Conservation (phyloP, 306 rosid genomes). For the Neltuma alba region DNA sequence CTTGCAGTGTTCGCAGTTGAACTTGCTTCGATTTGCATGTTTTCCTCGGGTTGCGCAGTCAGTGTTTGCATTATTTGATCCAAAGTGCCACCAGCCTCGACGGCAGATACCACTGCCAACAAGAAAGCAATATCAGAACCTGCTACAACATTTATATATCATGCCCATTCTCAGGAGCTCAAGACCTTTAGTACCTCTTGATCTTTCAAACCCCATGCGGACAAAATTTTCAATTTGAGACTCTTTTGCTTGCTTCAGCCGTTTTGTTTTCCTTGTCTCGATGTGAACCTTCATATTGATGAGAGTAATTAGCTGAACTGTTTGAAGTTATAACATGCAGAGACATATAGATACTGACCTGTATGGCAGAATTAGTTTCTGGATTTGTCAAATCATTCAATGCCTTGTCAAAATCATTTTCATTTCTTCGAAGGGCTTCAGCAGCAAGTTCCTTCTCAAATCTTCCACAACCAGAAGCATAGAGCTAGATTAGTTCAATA, state of each 20-base stretch:
- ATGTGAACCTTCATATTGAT: conserved; percentile 52
- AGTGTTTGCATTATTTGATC: conserved; percentile 56
- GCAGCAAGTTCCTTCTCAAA: conserved; percentile 84
- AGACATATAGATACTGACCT: conserved; percentile 48
- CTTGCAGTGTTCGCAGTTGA: conserved; percentile 36
- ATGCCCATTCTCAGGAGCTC: conserved; percentile 9
- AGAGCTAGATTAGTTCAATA: conserved; percentile 11
- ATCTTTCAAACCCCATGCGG: conserved; percentile 80
- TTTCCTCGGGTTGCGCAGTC: conserved; percentile 42
- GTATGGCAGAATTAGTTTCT: conserved; percentile 71
- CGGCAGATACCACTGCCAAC: conserved; percentile 67
- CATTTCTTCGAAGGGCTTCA: conserved; percentile 88
- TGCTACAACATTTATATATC: neutral
- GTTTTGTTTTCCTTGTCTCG: conserved; percentile 75
- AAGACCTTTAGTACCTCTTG: conserved; percentile 59
- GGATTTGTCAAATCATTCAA: conserved; percentile 89
- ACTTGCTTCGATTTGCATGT: conserved; percentile 32
- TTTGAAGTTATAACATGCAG: neutral
- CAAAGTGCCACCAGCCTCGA: conserved; percentile 51
- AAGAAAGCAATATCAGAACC: conserved; percentile 35
- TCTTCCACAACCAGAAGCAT: conserved; percentile 46
- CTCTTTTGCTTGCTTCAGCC: conserved; percentile 45
- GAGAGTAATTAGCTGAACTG: conserved; percentile 23
- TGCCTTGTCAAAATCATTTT: conserved; percentile 76
- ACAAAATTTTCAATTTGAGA: conserved; percentile 60